Evolutionary conservation across 768 basidiomycete species (phyloP).

Genomic region (Phylloporus sp.): DNA sequence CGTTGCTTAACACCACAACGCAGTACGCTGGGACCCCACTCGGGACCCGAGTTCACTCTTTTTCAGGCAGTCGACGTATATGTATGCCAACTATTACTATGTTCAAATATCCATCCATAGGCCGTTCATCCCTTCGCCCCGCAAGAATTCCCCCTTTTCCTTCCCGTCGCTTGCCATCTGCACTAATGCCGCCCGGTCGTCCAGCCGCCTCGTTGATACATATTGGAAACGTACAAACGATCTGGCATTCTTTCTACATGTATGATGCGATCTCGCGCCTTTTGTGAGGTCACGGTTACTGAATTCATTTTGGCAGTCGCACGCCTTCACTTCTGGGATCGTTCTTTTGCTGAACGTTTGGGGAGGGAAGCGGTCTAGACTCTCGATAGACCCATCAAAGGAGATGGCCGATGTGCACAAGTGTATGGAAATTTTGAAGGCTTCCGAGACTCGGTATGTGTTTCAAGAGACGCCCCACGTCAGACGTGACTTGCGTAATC

Average conservation of each 20-base stretch:
- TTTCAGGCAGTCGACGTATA: slow-evolving; percentile 45
- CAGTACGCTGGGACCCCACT: slow-evolving; percentile 43
- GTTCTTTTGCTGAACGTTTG: slow-evolving; percentile 54
- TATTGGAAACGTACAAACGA: slow-evolving; percentile 35
- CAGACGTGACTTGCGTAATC: background rate
- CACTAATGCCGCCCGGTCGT: slow-evolving; percentile 78
- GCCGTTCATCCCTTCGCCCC: slow-evolving; percentile 67
- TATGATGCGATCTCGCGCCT: slow-evolving; percentile 4
- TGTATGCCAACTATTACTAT: slow-evolving; percentile 52
- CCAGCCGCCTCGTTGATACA: slow-evolving; percentile 63
- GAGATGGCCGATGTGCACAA: slow-evolving; percentile 50
- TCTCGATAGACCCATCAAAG: slow-evolving; percentile 35
- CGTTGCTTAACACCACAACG: slow-evolving; percentile 8
- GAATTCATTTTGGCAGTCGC: slow-evolving; percentile 26
- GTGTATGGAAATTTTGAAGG: slow-evolving; percentile 41
- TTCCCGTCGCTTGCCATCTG: slow-evolving; percentile 76
- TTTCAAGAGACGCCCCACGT: background rate
- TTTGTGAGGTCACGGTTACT: background rate
- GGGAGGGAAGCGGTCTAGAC: slow-evolving; percentile 44
- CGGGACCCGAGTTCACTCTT: slow-evolving; percentile 32
- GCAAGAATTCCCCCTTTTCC: slow-evolving; percentile 42
- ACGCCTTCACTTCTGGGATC: slow-evolving; percentile 45
- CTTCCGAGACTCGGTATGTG: slow-evolving; percentile 33
- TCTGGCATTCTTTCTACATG: slow-evolving; percentile 26
- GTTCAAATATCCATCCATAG: slow-evolving; percentile 70